A percentile compares a stretch with the other conserved stretches of the same genome.
Conservation (phyloP, 2,329 filamentous ascomycete species). For the Fusarium temperatum region DNA sequence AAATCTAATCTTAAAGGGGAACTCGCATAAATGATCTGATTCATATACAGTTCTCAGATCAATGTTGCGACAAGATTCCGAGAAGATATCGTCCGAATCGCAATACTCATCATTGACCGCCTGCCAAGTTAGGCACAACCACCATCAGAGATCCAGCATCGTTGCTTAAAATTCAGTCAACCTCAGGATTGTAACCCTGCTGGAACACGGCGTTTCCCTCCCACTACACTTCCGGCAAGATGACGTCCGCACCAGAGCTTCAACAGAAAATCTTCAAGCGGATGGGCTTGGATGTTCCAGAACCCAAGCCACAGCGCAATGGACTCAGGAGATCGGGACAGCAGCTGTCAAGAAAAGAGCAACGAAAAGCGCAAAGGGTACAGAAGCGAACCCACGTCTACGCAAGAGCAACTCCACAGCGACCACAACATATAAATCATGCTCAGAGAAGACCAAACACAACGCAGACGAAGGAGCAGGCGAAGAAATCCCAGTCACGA, state of each 20-base stretch:
- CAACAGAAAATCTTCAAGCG: constrained; percentile 51
- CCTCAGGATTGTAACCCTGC: background rate
- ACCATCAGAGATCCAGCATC: background rate
- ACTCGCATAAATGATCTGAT: background rate
- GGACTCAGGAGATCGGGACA: constrained; percentile 24
- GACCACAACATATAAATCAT: background rate
- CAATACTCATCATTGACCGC: constrained; percentile 1
- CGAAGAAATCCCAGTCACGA: constrained; percentile 2
- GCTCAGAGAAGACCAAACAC: constrained; percentile 10
- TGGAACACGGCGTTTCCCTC: background rate
- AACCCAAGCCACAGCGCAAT: constrained; percentile 21
- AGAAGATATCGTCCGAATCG: background rate
- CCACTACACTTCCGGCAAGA: background rate
- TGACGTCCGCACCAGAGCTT: constrained; percentile 45
- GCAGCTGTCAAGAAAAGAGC: constrained; percentile 64
- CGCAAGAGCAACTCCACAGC: constrained; percentile 29
- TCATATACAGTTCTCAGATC: background rate
- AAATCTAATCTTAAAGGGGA: accelerated
- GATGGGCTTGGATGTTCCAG: constrained; percentile 48
- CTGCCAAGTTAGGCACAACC: constrained; percentile 7
- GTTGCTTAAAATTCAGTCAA: constrained; percentile 12
- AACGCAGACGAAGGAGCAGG: background rate
- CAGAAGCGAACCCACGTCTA: constrained; percentile 64
- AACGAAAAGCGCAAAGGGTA: constrained; percentile 71
- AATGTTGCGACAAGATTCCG: background rate